These are phyloP conservation scores for Trichoderma reesei DNA, from an alignment of 495 filamentous ascomycete species.

Conservation along the genomic window DNA sequence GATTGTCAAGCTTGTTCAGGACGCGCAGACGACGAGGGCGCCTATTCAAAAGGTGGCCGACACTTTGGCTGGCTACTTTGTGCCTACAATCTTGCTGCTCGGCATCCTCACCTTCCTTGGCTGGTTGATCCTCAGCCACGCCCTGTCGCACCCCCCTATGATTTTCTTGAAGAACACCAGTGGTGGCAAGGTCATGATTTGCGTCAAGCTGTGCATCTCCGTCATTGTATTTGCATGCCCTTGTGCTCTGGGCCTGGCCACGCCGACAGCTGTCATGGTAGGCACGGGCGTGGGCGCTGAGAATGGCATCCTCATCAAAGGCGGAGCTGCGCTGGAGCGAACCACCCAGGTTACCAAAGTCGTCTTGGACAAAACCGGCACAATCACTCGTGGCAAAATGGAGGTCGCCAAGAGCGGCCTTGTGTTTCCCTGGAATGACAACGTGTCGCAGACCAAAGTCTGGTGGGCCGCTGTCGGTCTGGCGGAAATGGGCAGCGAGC, in stretches of 20 bases:
- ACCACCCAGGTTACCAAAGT: constrained; percentile 86
- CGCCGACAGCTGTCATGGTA: constrained; percentile 97
- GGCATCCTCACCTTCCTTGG: constrained; percentile 76
- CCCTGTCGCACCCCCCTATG: constrained; percentile 67
- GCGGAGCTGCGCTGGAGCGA: constrained; percentile 84
- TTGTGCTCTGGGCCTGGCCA: constrained; percentile 87
- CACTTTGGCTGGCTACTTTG: constrained; percentile 85
- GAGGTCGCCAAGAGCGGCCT: constrained; percentile 64
- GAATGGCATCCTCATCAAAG: constrained; percentile 93
- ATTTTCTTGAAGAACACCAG: constrained; percentile 74
- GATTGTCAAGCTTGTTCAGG: constrained; percentile 93
- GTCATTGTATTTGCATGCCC: constrained; percentile 98
- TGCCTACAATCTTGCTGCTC: constrained; percentile 77
- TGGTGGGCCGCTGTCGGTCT: constrained; percentile 96
- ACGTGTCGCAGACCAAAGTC: constrained; percentile 56
- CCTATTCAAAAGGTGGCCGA: constrained; percentile 95
- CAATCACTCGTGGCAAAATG: constrained; percentile 91
- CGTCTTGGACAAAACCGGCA: constrained; percentile 99
- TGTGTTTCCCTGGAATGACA: constrained; percentile 56
- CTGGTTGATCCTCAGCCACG: constrained; percentile 93
- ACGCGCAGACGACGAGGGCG: constrained; percentile 87
- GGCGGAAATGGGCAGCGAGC: constrained; percentile 87
- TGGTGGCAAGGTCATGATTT: constrained; percentile 91
- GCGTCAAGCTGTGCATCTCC: constrained; percentile 93
- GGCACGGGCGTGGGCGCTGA: constrained; percentile 95